Evolutionary conservation across 2,329 filamentous ascomycete species (phyloP).

Genomic region (Diaporthe eres): DNA sequence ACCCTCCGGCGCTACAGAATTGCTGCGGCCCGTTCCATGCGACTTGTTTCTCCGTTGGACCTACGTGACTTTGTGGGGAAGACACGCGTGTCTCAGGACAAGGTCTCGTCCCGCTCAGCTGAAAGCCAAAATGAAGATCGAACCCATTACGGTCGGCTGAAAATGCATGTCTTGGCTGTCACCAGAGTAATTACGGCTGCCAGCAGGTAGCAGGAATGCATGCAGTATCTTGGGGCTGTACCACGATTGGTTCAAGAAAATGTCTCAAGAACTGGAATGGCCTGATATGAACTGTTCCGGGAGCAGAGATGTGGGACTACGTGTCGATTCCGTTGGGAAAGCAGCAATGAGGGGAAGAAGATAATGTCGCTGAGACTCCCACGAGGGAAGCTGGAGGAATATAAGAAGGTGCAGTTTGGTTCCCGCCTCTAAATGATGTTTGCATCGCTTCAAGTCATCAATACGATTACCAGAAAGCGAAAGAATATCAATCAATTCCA

Average conservation of each 20-base stretch:
- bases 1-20: background rate
- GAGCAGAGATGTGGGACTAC: background rate
- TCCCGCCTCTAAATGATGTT: background rate
- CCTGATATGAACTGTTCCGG: background rate
- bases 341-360: background rate
- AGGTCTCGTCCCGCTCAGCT: background rate
- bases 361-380: background rate
- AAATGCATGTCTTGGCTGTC: background rate
- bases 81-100: background rate
- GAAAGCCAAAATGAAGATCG: background rate
- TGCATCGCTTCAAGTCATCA: background rate
- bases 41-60: background rate
- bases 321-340: background rate
- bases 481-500: background rate
- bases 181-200: background rate
- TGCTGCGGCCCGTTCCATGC: background rate
- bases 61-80: background rate
- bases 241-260: background rate
- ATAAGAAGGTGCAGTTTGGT: background rate
- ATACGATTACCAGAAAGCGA: background rate
- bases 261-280: background rate
- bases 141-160: background rate
- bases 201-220: background rate
- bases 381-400: background rate
- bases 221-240: background rate